Evolutionary conservation across 1,284 basidiomycete species (phyloP).

Genomic region (Rugosomyces carneus): DNA sequence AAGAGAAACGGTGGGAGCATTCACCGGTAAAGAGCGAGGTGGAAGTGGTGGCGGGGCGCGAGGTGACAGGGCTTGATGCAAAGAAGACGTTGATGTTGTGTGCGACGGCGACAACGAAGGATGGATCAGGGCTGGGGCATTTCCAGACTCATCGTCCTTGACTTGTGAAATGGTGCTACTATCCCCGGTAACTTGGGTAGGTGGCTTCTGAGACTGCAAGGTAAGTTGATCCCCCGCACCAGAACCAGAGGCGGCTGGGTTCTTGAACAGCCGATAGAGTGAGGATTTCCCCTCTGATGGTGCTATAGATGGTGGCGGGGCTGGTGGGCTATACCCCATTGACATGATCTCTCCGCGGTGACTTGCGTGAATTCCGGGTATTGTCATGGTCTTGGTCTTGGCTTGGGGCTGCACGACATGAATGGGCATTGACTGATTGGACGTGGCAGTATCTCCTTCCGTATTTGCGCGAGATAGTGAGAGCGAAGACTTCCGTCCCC

Average conservation of each 20-base stretch:
- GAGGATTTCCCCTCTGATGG: conserved; percentile 37
- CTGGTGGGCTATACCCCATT: conserved; percentile 66
- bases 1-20: conserved; percentile 19
- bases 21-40: conserved; percentile 39
- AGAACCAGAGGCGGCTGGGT: conserved; percentile 27
- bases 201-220: conserved; percentile 9
- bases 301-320: conserved; percentile 30
- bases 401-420: conserved; percentile 70
- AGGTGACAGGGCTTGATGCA: conserved; percentile 20
- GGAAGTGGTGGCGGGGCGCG: conserved; percentile 52
- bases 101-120: background rate
- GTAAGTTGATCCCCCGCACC: conserved; percentile 23
- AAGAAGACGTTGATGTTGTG: conserved; percentile 11
- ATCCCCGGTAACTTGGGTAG: conserved; percentile 1
- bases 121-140: conserved; percentile 1
- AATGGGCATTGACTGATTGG: conserved; percentile 26
- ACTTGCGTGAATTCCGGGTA: conserved; percentile 74
- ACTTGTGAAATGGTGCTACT: conserved; percentile 1
- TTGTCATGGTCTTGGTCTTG: conserved; percentile 69
- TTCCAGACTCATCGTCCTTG: background rate
- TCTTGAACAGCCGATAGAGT: conserved; percentile 71
- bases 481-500: conserved; percentile 11
- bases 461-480: conserved; percentile 16
- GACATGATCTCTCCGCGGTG: conserved; percentile 77
- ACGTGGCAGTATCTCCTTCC: conserved; percentile 17